Evolutionary conservation across 495 filamentous ascomycete genomes (phyloP).

Genomic region (Friedmanniomyces simplex): DNA sequence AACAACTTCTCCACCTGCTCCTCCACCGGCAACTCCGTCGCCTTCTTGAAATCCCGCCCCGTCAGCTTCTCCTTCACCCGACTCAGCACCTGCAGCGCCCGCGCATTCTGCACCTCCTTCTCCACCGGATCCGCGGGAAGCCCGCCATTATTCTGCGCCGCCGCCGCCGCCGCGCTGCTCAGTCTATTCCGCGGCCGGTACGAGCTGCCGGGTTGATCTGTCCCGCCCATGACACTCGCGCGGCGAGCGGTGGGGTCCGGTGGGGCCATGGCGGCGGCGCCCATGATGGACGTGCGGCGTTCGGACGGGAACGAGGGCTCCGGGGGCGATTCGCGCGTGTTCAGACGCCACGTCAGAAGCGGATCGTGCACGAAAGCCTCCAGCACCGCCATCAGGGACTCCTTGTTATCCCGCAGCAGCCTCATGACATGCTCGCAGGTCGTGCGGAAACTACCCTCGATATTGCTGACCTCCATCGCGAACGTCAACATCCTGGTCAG

Average conservation of each 20-base stretch:
- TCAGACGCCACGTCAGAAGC: conserved; percentile 91
- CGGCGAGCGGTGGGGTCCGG: conserved; percentile 9
- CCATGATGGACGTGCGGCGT: conserved; percentile 58
- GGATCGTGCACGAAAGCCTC: conserved; percentile 99
- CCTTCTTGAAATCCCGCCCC: conserved; percentile 51
- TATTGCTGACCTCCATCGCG: conserved; percentile 99
- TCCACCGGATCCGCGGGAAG: conserved; percentile 35
- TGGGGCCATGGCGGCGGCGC: conserved; percentile 31
- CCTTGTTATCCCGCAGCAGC: conserved; percentile 90
- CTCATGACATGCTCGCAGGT: conserved; percentile 98
- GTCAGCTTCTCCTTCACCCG: conserved; percentile 93
- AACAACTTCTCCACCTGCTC: conserved; percentile 90
- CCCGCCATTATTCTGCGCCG: too few species aligned
- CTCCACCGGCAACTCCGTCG: conserved; percentile 74
- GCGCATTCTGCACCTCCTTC: conserved; percentile 79
- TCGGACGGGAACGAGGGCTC: conserved; percentile 74
- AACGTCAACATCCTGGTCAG: conserved; percentile 97
- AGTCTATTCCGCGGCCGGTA: conserved; percentile 28
- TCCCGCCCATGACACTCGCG: conserved; percentile 17
- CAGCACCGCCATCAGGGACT: conserved; percentile 94
- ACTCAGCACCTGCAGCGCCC: conserved; percentile 82
- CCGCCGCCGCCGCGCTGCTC: conserved; percentile 17
- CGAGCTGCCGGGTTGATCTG: conserved; percentile 15
- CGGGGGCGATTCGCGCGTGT: conserved; percentile 69
- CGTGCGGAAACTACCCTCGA: conserved; percentile 93